Base-by-base conservation (phyloP, 768 basidiomycete genomes). In the Boletus subparvulus region DNA sequence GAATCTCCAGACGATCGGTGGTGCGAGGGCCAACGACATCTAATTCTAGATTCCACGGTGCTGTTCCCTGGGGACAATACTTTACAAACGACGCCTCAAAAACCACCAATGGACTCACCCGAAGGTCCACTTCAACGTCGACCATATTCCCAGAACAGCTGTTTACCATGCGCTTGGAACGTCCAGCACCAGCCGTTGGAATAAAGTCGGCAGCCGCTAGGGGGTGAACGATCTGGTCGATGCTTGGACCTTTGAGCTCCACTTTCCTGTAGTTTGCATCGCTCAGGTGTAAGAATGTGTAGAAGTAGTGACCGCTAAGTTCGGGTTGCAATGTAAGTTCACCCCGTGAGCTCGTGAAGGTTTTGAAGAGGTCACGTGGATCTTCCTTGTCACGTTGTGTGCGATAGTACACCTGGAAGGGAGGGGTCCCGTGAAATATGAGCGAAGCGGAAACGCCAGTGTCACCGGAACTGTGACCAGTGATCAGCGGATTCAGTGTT, bases 181-280 rank as follows among this genome's bases (percentile, higher is more conserved):
- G 74, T 40, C 74, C 75, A 28, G 75, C 72, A 19, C 71, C 65
- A 52, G 54, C 64, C 10, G 70, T 65, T 30, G 75, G 65, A n/a
- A 78, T 77, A 61, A 94, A 92, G 57, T 87, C 83, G 3, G 88
- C 92, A 37, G 83, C 80, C 0, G 94, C 94, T 40, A 92, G 77
- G 1, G 95, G 94, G 70, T 97, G 94, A 36, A 98, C 90, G 37
- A 90, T 79, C 72, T 96, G 92, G 54, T 91, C 86, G 62, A 95
- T 92, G 56, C 83, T 84, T 41, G 89, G 84, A 24, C 88, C 88
- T 37, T 85, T 78, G 19, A 97, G 75, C 21, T 84, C 82, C 28
- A 93, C 79, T 61, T 83, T 85, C 64, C 83, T 81, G 73, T 98
- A 98, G 68, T 94, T 85, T 11, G 81, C 78, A 69, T 98, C 95